These are phyloP conservation scores for Trichoderma orchidacearum DNA, from an alignment of 495 filamentous ascomycete genomes.

Conservation along the genomic window DNA sequence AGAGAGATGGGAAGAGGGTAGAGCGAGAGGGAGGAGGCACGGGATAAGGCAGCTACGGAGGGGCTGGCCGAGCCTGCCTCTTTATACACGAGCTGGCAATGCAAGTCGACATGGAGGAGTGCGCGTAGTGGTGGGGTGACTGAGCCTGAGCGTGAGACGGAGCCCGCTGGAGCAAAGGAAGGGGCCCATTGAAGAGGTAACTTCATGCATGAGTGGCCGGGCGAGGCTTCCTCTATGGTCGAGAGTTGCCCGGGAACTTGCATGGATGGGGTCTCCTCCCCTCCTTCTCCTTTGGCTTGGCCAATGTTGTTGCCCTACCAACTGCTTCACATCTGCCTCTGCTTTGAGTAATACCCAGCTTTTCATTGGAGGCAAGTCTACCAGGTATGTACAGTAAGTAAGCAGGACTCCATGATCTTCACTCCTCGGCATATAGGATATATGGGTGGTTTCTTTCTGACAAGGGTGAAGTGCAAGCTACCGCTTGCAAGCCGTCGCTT, in stretches of 20 bases:
- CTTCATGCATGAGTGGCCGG: background rate
- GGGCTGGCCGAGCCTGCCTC: background rate
- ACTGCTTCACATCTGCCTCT: no score
- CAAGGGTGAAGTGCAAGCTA: no score
- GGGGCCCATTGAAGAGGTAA: background rate
- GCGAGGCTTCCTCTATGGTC: background rate
- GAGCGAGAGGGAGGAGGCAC: conserved; percentile 3
- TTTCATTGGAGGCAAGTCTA: no score
- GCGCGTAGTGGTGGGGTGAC: background rate
- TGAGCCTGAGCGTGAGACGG: background rate
- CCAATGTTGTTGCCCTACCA: background rate
- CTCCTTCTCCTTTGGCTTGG: background rate
- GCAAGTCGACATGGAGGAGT: background rate
- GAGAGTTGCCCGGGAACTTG: background rate
- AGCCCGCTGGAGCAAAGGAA: background rate
- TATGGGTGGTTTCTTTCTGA: no score
- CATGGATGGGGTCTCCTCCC: background rate
- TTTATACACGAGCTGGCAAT: no score
- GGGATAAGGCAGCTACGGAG: conserved; percentile 8
- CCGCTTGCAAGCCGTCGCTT: no score
- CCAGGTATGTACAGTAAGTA: no score
- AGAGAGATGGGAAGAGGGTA: background rate
- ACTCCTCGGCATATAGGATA: no score
- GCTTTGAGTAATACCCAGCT: no score
- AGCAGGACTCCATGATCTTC: no score